These are phyloP conservation scores for Pachyrhizus erosus DNA, from an alignment of 306 rosid species.

Conservation along the genomic window DNA sequence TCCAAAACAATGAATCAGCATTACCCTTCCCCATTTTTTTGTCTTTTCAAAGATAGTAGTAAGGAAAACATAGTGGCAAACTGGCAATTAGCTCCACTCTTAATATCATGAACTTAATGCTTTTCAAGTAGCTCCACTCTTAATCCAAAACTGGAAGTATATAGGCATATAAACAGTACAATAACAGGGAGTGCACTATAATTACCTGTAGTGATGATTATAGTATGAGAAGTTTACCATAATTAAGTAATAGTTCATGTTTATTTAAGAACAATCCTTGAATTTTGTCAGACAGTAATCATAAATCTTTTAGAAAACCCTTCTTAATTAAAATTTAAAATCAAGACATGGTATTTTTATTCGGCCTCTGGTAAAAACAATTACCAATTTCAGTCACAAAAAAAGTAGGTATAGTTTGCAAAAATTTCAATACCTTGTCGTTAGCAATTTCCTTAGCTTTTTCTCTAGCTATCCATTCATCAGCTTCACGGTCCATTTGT, in stretches of 20 bases:
- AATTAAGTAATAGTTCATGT: not conserved
- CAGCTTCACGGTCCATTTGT: conserved; percentile 77
- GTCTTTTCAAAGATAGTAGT: not conserved
- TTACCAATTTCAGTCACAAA: not conserved
- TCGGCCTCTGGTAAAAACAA: conserved; percentile 1
- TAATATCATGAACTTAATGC: conserved; percentile 22
- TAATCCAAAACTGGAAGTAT: not conserved
- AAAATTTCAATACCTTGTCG: conserved; percentile 62
- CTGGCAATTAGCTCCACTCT: too few relatives aligned
- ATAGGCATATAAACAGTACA: conserved; percentile 18
- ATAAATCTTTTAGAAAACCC: conserved; percentile 16
- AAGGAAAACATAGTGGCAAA: not conserved
- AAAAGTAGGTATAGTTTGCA: not conserved
- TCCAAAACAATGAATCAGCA: conserved; percentile 19
- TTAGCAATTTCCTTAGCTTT: conserved; percentile 84
- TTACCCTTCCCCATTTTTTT: not conserved
- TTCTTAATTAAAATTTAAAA: not conserved
- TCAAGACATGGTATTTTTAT: not conserved
- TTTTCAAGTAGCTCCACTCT: conserved; percentile 13
- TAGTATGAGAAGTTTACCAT: conserved; percentile 11
- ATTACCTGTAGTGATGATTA: not conserved
- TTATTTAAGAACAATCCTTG: conserved; percentile 14
- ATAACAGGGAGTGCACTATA: not conserved
- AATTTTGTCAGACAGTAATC: not conserved
- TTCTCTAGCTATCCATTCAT: conserved; percentile 92